Base-by-base conservation (phyloP, 108 stramenopile genomes). In the Ochromonas danica region DNA sequence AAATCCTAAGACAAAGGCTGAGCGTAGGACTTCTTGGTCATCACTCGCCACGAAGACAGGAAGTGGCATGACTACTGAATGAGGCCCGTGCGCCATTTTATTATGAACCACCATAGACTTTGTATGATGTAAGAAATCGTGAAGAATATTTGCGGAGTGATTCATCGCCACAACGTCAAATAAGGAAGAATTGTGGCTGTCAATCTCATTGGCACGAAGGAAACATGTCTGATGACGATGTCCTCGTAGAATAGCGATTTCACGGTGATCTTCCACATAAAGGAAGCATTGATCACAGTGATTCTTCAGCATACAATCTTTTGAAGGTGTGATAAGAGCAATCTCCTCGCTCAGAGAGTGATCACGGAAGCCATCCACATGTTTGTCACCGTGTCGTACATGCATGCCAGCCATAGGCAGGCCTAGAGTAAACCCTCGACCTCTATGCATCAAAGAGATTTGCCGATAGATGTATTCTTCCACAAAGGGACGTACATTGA, bases 351-450 rank as follows among this genome's bases (percentile, higher is more conserved):
- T 10, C 33, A 67, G 25, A 31, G 63, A 67, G 25, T 67, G 63
- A 67, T 6, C 35, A 33, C 27, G 33, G 25, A 67, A 67, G 27
- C 63, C 63, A 25, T 67, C 63, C 10, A 67, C 35, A 33, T 31
- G 31, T 36, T 67, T 67, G 25, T 67, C 63, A 36, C 63, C 63
- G 6, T 67, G 27, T 25, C 63, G 17, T 35, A 67, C 63, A 67
- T 67, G 63, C 63, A 67, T 67, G 6, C 63, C 63, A 28, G 63
- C 63, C 25, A 67, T 67, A 3, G 63, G 31, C 33, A 67, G 63
- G 31, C 63, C 63, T 3, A 67, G 25, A 14, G 63, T 3, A 36
- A 67, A 67, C 25, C 35, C 63, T 6, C 6, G 6, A 6, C 33
- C 27, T 6, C 10, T 28, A 33, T 67, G 30, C 31, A 31, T 67